These are phyloP conservation scores for Candida buenavistaensis DNA, from an alignment of 1,139 yeast species.

Conservation along the genomic window DNA sequence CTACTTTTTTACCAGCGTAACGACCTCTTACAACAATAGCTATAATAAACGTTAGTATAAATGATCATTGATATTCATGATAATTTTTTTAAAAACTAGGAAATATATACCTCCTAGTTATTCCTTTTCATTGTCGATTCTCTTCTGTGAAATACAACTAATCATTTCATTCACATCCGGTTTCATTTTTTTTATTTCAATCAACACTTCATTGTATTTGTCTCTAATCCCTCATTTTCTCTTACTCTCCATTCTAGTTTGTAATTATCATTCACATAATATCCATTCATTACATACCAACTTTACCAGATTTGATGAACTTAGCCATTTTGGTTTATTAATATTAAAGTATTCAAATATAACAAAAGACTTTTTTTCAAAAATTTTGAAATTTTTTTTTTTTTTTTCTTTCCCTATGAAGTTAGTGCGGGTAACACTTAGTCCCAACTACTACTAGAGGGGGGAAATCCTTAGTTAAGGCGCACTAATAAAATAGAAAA, in stretches of 20 bases:
- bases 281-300: conserved; percentile 66
- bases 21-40: conserved; percentile 99
- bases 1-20: conserved; percentile 99
- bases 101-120: too few relatives aligned
- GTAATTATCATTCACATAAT: conserved; percentile 5
- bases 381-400: conserved; percentile 15
- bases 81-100: too few relatives aligned
- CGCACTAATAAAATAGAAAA: too few relatives aligned
- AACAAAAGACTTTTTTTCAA: neutral
- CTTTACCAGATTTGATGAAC: conserved; percentile 99
- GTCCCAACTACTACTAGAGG: too few relatives aligned
- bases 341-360: conserved; percentile 9
- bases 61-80: neutral
- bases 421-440: conserved; percentile 1
- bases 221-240: too few relatives aligned
- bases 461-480: neutral
- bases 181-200: neutral
- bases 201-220: too few relatives aligned
- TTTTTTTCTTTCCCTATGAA: conserved; percentile 3
- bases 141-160: too few relatives aligned
- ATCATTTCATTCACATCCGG: neutral
- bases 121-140: neutral
- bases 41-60: conserved; percentile 42
- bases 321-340: conserved; percentile 66
- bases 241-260: neutral